Evolutionary conservation across 2,329 filamentous ascomycete species (phyloP).

Genomic region (Nectriaceae sp.): DNA sequence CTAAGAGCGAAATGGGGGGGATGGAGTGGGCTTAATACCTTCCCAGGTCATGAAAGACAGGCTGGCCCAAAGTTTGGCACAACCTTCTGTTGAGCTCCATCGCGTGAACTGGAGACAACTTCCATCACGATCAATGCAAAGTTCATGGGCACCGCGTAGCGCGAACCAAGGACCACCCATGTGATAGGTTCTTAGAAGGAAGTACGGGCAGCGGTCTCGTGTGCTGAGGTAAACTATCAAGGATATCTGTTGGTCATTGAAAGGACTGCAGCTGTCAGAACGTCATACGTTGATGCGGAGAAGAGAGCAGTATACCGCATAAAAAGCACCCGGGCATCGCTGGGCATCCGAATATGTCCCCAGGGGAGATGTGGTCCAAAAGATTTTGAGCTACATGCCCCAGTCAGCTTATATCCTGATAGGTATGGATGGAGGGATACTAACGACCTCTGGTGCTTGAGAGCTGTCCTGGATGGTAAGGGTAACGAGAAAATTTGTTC

Average conservation of each 20-base stretch:
- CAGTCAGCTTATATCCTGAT: conserved; percentile 9
- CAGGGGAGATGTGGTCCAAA: conserved; percentile 48
- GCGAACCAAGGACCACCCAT: conserved; percentile 47
- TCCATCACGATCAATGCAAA: conserved; percentile 52
- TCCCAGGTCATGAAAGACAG: conserved; percentile 63
- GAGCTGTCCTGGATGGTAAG: conserved; percentile 50
- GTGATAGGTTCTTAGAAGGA: conserved; percentile 48
- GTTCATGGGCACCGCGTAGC: conserved; percentile 53
- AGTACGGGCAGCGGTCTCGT: conserved; percentile 44
- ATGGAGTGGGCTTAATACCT: conserved; percentile 39
- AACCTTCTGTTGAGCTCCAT: conserved; percentile 48
- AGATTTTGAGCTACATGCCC: conserved; percentile 43
- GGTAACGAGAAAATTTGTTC: conserved; percentile 60
- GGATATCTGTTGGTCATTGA: conserved; percentile 57
- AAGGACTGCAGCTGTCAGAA: conserved; percentile 40
- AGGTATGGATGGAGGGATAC: conserved; percentile 3
- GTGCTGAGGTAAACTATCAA: conserved; percentile 54
- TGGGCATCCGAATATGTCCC: conserved; percentile 46
- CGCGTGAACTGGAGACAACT: conserved; percentile 52
- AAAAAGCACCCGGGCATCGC: conserved; percentile 54
- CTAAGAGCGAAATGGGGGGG: not conserved
- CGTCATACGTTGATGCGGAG: not conserved
- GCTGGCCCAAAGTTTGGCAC: conserved; percentile 54
- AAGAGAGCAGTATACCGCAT: conserved; percentile 44
- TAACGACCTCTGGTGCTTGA: conserved; percentile 44